Percentiles rank a stretch among this genome's conserved stretches.
Conservation (phyloP, 2,329 filamentous ascomycete genomes). For the Neonectria faginata region DNA sequence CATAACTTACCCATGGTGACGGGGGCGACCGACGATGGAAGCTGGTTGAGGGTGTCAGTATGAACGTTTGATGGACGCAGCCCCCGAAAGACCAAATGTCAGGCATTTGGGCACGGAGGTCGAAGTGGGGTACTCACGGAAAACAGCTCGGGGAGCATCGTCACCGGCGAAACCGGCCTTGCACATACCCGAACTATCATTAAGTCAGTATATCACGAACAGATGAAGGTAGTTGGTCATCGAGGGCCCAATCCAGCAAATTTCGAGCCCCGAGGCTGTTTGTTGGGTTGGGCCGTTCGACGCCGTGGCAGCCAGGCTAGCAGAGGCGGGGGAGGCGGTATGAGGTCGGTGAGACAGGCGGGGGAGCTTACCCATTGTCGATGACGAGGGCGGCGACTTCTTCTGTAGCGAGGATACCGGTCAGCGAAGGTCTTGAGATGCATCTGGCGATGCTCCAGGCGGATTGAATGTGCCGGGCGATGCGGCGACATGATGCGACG, state of each 20-base stretch:
- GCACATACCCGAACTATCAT: constrained; percentile 97
- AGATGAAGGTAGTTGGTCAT: background rate
- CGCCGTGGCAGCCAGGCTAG: constrained; percentile 38
- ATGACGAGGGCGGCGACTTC: constrained; percentile 99
- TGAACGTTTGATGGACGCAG: constrained; percentile 24
- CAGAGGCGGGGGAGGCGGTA: constrained; percentile 35
- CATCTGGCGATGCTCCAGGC: constrained; percentile 36
- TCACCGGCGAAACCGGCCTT: constrained; percentile 99
- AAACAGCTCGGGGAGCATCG: constrained; percentile 99
- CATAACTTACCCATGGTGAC: constrained; percentile 95
- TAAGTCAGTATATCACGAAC: constrained; percentile 52
- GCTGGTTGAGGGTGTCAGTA: constrained; percentile 68
- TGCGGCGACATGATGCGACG: constrained; percentile 50
- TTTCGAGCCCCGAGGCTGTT: constrained; percentile 28
- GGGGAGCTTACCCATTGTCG: constrained; percentile 98
- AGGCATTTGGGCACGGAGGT: constrained; percentile 35
- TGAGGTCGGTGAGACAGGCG: constrained; percentile 53
- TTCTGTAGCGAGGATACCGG: constrained; percentile 72
- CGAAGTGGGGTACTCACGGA: constrained; percentile 81
- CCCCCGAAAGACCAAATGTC: constrained; percentile 32
- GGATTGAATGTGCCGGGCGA: constrained; percentile 41
- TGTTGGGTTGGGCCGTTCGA: constrained; percentile 39
- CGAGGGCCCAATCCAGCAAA: background rate
- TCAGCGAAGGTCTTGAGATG: constrained; percentile 54
- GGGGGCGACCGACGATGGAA: constrained; percentile 99